Evolutionary conservation across 2,329 filamentous ascomycete genomes (phyloP).

Genomic region (Penicillium sp.): DNA sequence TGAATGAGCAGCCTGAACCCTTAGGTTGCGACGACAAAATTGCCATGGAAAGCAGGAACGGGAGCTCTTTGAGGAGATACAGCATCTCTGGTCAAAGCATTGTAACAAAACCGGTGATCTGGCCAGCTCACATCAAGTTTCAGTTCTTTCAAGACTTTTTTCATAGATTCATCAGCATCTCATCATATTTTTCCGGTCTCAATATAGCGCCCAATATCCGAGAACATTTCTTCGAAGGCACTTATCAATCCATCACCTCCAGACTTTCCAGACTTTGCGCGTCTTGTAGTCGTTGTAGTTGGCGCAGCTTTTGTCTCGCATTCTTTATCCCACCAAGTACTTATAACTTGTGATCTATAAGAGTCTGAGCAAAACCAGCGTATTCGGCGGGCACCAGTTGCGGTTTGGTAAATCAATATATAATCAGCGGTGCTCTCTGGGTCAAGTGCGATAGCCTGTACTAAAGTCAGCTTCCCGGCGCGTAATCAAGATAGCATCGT

Average conservation of each 20-base stretch:
- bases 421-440: not conserved
- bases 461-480: not conserved
- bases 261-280: not conserved
- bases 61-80: too few species aligned
- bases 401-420: not conserved
- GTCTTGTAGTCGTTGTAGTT: not conserved
- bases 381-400: not conserved
- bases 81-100: too few species aligned
- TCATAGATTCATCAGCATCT: not conserved
- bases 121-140: too few species aligned
- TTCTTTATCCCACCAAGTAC: not conserved
- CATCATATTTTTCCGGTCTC: not conserved
- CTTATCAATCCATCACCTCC: not conserved
- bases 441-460: slow-evolving; percentile 4
- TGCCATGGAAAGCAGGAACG: too few species aligned
- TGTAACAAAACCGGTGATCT: too few species aligned
- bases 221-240: too few species aligned
- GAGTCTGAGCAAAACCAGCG: not conserved
- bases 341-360: not conserved
- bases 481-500: not conserved
- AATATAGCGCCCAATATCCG: not conserved
- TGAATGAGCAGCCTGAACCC: too few species aligned
- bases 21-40: too few species aligned
- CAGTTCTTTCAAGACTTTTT: too few species aligned
- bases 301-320: not conserved